Percentiles rank a stretch among this genome's conserved stretches.
These are phyloP conservation scores for Dispira simplex DNA, from an alignment of 192 early-diverging fungal species.

Conservation along the genomic window DNA sequence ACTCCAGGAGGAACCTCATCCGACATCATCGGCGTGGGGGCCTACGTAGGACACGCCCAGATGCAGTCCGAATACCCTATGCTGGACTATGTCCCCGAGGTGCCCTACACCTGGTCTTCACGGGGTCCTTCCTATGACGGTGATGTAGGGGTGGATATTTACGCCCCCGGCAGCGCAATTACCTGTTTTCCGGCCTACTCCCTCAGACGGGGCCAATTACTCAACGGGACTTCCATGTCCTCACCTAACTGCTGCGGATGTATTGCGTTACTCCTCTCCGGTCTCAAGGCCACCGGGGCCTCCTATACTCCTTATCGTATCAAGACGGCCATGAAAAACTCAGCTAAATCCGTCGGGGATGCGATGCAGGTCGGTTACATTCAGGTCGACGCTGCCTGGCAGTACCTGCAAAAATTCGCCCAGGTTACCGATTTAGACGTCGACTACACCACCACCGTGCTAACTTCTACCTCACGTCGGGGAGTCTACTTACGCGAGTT, in stretches of 20 bases:
- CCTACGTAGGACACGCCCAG: constrained; percentile 72
- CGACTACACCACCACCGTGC: constrained; percentile 32
- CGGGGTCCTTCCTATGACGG: constrained; percentile 81
- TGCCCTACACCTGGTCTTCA: constrained; percentile 77
- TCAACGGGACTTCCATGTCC: constrained; percentile 95
- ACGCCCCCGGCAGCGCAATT: constrained; percentile 85
- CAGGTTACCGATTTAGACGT: constrained; percentile 46
- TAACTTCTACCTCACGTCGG: constrained; percentile 20
- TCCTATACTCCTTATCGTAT: constrained; percentile 73
- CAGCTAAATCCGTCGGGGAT: constrained; percentile 65
- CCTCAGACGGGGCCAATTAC: constrained; percentile 44
- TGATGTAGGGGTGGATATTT: constrained; percentile 60
- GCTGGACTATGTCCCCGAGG: constrained; percentile 59
- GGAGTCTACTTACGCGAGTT: constrained; percentile 82
- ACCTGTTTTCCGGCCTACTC: constrained; percentile 79
- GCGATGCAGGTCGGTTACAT: constrained; percentile 61
- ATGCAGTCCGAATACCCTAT: constrained; percentile 77
- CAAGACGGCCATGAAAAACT: constrained; percentile 56
- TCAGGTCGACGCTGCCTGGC: constrained; percentile 79
- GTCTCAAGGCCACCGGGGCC: constrained; percentile 50
- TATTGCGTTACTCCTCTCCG: constrained; percentile 70
- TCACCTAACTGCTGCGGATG: constrained; percentile 82
- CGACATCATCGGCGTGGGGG: constrained; percentile 81
- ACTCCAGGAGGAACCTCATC: constrained; percentile 65
- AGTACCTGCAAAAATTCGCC: constrained; percentile 47